These are phyloP conservation scores for Rubia balearica DNA, from an alignment of 305 asterid genomes.

Conservation along the genomic window DNA sequence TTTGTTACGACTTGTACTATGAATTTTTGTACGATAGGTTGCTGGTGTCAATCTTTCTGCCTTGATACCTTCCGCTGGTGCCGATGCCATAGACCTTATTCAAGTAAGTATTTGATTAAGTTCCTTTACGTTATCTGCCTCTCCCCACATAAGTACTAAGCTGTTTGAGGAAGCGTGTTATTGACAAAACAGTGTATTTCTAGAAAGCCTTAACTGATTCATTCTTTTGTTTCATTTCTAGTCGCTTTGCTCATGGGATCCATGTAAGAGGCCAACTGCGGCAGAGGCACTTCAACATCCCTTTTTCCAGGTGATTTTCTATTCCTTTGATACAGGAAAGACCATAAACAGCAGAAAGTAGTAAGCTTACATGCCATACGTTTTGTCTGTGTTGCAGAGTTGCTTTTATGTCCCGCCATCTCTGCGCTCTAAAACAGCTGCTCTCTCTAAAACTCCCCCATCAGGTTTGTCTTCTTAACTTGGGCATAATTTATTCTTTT, in stretches of 20 bases:
- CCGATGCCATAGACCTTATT: conserved; percentile 64
- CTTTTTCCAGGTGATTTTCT: conserved; percentile 69
- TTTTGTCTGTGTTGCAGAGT: conserved; percentile 44
- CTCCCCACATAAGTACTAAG: not conserved
- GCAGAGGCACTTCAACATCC: conserved; percentile 88
- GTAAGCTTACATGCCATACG: conserved; percentile 1
- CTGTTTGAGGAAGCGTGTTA: not conserved
- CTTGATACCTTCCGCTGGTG: conserved; percentile 74
- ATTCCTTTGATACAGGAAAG: conserved; percentile 7
- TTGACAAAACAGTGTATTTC: not conserved
- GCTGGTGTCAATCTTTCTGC: conserved; percentile 56
- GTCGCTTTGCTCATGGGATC: conserved; percentile 98
- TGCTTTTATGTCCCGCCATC: conserved; percentile 88
- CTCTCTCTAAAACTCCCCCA: conserved; percentile 63
- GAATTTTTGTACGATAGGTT: conserved; percentile 33
- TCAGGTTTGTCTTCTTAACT: conserved; percentile 48
- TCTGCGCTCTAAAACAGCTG: conserved; percentile 54
- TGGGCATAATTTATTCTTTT: not conserved
- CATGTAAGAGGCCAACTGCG: conserved; percentile 85
- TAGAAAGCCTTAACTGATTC: not conserved
- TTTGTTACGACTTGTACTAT: not conserved
- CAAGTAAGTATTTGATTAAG: conserved; percentile 36
- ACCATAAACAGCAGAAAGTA: not conserved
- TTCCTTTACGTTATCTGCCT: not conserved
- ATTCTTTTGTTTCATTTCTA: conserved; percentile 12